These are phyloP conservation scores for Luffa acutangula DNA, from an alignment of 306 rosid species.

Conservation along the genomic window DNA sequence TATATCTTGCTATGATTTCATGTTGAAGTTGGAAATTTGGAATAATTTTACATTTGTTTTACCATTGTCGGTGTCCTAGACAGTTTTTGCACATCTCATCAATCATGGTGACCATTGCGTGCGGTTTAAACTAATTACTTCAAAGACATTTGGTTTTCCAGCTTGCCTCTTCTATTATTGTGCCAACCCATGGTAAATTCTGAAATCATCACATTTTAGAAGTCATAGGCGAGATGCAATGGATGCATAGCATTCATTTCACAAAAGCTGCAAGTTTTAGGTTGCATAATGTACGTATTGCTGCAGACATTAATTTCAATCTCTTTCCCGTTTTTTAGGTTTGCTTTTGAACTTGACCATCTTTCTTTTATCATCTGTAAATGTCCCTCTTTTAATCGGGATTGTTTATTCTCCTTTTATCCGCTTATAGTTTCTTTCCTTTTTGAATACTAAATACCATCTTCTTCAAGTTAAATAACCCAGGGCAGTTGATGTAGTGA, in stretches of 20 bases:
- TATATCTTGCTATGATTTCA: background rate
- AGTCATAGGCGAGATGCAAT: background rate
- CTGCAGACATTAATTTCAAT: background rate
- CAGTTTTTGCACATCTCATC: background rate
- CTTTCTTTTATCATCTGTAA: background rate
- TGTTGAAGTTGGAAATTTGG: background rate
- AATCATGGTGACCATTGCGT: background rate
- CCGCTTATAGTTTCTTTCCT: background rate
- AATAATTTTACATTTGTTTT: background rate
- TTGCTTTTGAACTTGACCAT: background rate
- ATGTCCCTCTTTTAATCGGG: background rate
- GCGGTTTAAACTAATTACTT: background rate
- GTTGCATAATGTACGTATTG: background rate
- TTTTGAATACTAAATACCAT: too few species aligned
- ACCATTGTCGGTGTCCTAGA: background rate
- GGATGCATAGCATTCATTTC: background rate
- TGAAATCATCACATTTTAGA: background rate
- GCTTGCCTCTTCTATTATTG: background rate
- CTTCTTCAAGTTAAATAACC: background rate
- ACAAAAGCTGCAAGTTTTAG: background rate
- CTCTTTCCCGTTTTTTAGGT: background rate
- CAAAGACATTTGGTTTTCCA: background rate
- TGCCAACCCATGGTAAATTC: background rate
- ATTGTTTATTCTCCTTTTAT: background rate
- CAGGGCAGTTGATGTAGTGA: background rate